Evolutionary conservation across 495 filamentous ascomycete species (phyloP), one percentile per base, ranked within the genome.

Genomic region (Eremomyces bilateralis): DNA sequence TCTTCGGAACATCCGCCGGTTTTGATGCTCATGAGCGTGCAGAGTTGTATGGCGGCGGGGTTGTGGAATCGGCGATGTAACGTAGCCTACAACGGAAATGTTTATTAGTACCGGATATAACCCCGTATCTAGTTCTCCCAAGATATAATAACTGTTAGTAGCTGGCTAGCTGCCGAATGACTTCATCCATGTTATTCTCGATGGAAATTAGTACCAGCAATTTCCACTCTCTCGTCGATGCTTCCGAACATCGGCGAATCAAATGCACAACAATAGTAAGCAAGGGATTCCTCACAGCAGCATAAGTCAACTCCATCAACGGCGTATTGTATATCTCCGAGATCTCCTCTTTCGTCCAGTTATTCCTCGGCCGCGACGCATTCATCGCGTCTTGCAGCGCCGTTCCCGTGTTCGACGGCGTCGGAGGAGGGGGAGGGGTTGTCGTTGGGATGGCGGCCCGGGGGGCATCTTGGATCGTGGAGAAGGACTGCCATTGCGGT

Each of bases 1-100:
- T 90, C 80, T 51, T 85, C 80, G 47, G 64, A 72, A 53, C 80
- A 90, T 18, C 80, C 80, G 31, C 80, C 80, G n/a, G 79, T 85
- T 44, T 88, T 90, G 63, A 90, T 90, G 63, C 83, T 85, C 74
- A 85, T 82, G 35, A 90, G 60, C 1, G 80, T 90, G 60, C 80
- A 85, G 59, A 85, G 76, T 49, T 90, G 80, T 49, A 90, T 73
- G 4, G 73, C 64, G 21, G 69, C 56, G 22, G 80, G 78, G 52
- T 72, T 63, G 56, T 85, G 80, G 58, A 84, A 84, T 38, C 72
- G 71, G 20, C 78, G 67, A 56, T 90, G 80, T 36, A 85, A 53
- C 28, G 64, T 69, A 34, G 64, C 67, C 78, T 83, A 36, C 5
- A 4, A 19, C 16, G 28, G 2, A n/a, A n/a, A n/a, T n/a, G n/a